Percentiles rank a stretch among this genome's conserved stretches.
Evolutionary conservation across 352 stramenopile genomes (phyloP).

Genomic region (Phytophthora pini): DNA sequence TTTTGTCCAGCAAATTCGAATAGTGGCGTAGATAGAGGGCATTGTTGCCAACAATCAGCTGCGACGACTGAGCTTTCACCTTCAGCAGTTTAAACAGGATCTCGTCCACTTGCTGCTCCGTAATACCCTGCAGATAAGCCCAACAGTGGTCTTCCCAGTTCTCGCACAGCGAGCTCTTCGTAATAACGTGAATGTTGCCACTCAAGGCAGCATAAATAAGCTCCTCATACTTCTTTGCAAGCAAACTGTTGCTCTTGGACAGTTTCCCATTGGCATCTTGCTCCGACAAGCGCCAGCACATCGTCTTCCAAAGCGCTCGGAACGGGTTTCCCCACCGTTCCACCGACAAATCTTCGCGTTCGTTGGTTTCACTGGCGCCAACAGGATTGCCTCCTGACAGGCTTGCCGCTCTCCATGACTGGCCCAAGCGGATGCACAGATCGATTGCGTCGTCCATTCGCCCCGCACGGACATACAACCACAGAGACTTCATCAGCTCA

Average conservation of each 20-base stretch:
- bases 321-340: slow-evolving; percentile 86
- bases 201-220: slow-evolving; percentile 84
- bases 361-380: slow-evolving; percentile 62
- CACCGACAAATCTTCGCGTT: slow-evolving; percentile 51
- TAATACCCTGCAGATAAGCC: slow-evolving; percentile 76
- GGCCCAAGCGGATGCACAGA: slow-evolving; percentile 73
- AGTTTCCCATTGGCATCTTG: slow-evolving; percentile 46
- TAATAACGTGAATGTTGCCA: slow-evolving; percentile 73
- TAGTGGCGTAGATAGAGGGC: slow-evolving; percentile 66
- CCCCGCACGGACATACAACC: slow-evolving; percentile 76
- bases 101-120: slow-evolving; percentile 77
- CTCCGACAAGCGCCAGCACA: slow-evolving; percentile 85
- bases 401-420: slow-evolving; percentile 83
- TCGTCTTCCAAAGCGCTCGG: slow-evolving; percentile 86
- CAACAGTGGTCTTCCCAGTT: slow-evolving; percentile 90
- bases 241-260: slow-evolving; percentile 67
- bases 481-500: slow-evolving; percentile 77
- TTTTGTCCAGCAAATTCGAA: slow-evolving; percentile 64
- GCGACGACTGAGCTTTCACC: slow-evolving; percentile 78
- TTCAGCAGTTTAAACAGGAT: slow-evolving; percentile 71
- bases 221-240: slow-evolving; percentile 77
- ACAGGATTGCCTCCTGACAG: slow-evolving; percentile 67
- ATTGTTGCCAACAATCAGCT: slow-evolving; percentile 77
- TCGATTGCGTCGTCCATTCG: slow-evolving; percentile 71
- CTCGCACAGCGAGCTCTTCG: slow-evolving; percentile 70